A percentile compares a stretch with the other conserved stretches of the same genome.
Evolutionary conservation across 306 rosid genomes (phyloP).

Genomic region (Fragaria vesca): DNA sequence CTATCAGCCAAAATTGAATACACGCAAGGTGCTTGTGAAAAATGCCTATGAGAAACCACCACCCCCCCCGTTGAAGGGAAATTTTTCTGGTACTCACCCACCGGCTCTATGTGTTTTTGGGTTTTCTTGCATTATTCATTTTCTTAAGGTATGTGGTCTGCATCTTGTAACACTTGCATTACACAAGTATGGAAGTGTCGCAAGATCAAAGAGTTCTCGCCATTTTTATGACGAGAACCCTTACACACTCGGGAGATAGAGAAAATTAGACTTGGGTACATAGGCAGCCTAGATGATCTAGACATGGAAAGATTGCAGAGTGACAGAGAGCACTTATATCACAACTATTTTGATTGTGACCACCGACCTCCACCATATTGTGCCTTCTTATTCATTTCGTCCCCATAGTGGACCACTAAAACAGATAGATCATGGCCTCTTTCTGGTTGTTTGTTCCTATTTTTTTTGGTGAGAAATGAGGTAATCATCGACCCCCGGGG

Average conservation of each 20-base stretch:
- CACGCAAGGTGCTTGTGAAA: not conserved
- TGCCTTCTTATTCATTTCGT: constrained; percentile 27
- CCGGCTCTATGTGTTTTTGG: not conserved
- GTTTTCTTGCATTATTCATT: not conserved
- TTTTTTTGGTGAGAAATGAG: not conserved
- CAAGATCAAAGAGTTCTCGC: not conserved
- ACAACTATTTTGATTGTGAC: constrained; percentile 39
- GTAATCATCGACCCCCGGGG: not conserved
- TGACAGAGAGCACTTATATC: not conserved
- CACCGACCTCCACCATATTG: constrained; percentile 33
- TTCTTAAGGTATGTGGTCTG: not conserved
- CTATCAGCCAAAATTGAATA: constrained; percentile 2
- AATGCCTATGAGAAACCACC: not conserved
- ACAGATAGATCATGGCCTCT: not conserved
- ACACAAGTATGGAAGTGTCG: not conserved
- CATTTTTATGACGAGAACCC: not conserved
- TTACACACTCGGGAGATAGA: not conserved
- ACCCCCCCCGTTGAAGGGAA: no score
- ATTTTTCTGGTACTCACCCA: not conserved
- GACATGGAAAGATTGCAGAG: not conserved
- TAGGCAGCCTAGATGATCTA: not conserved
- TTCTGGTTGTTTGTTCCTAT: not conserved
- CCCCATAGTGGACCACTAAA: constrained; percentile 36
- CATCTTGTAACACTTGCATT: not conserved
- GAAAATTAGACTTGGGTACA: not conserved